These are phyloP conservation scores for Hypoxylon fragiforme DNA, from an alignment of 495 filamentous ascomycete species.

Conservation along the genomic window DNA sequence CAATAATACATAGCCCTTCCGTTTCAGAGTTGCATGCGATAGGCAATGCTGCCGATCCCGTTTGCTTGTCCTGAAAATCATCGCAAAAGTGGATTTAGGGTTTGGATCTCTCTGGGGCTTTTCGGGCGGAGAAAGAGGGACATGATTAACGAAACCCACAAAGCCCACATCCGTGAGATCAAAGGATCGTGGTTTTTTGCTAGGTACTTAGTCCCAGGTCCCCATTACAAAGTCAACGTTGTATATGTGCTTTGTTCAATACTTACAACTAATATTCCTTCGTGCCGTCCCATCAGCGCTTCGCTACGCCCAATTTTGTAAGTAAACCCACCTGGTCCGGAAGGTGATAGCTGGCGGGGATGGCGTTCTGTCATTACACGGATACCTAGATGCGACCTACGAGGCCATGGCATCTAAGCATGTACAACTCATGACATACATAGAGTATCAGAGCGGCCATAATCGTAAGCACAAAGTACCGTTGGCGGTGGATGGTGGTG, in stretches of 20 bases:
- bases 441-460: slow-evolving; percentile 11
- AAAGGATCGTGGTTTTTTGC: slow-evolving; percentile 23
- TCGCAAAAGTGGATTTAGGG: slow-evolving; percentile 22
- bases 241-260: slow-evolving; percentile 8
- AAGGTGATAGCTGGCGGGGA: slow-evolving; percentile 31
- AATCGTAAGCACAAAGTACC: slow-evolving; percentile 25
- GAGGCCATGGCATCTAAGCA: slow-evolving; percentile 19
- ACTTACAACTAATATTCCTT: background rate
- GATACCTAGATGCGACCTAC: slow-evolving; percentile 22
- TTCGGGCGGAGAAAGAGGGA: slow-evolving; percentile 9
- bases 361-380: slow-evolving; percentile 9
- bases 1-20: slow-evolving; percentile 2
- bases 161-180: slow-evolving; percentile 16
- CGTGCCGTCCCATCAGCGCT: background rate
- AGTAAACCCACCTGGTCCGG: slow-evolving; percentile 26
- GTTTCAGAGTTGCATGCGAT: slow-evolving; percentile 29
- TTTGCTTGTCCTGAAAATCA: slow-evolving; percentile 28
- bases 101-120: slow-evolving; percentile 16
- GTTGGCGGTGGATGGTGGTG: slow-evolving; percentile 24
- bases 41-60: slow-evolving; percentile 22
- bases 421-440: slow-evolving; percentile 10
- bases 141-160: slow-evolving; percentile 21
- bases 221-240: slow-evolving; percentile 28
- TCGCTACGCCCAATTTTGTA: slow-evolving; percentile 22
- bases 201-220: too few species aligned